A percentile compares a stretch with the other conserved stretches of the same genome.
phyloP scores from a whole-genome alignment of 2,329 filamentous ascomycete genomes.

The Pyricularia grisea region DNA sequence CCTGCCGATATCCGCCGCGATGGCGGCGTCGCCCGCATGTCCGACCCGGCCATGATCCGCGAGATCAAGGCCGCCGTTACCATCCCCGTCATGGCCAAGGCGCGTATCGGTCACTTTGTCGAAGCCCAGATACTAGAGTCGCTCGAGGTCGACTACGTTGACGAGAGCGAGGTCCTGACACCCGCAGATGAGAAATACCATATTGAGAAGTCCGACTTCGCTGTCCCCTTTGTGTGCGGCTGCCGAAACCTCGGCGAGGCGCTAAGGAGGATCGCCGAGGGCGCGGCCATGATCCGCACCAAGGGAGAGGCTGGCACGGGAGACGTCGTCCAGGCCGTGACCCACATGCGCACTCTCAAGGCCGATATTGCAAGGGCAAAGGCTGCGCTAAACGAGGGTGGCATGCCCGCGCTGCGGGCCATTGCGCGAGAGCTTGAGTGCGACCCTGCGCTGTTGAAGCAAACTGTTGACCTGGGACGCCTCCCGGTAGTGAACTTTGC shows the following conservation, averaged over 20 bases:
- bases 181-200: constrained; percentile 87
- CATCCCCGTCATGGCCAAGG: constrained; percentile 98
- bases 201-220: constrained; percentile 79
- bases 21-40: constrained; percentile 95
- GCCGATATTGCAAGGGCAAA: constrained; percentile 73
- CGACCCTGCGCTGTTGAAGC: constrained; percentile 69
- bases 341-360: constrained; percentile 89
- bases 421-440: constrained; percentile 75
- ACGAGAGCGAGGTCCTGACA: constrained; percentile 95
- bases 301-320: constrained; percentile 97
- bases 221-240: constrained; percentile 88
- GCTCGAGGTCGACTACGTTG: constrained; percentile 93
- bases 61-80: constrained; percentile 92
- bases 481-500: constrained; percentile 97
- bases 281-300: constrained; percentile 96
- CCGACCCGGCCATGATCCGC: constrained; percentile 86
- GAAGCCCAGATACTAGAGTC: constrained; percentile 98
- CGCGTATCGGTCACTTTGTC: constrained; percentile 93
- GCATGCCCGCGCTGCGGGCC: constrained; percentile 48
- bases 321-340: constrained; percentile 92
- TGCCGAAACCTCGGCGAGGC: constrained; percentile 93
- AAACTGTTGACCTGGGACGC: constrained; percentile 79
- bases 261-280: constrained; percentile 80
- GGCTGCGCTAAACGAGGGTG: constrained; percentile 53
- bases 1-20: constrained; percentile 90